Evolutionary conservation across 352 stramenopile species (phyloP), one percentile per base, ranked within the genome.

Genomic region (Pilasporangium apinafurcum): DNA sequence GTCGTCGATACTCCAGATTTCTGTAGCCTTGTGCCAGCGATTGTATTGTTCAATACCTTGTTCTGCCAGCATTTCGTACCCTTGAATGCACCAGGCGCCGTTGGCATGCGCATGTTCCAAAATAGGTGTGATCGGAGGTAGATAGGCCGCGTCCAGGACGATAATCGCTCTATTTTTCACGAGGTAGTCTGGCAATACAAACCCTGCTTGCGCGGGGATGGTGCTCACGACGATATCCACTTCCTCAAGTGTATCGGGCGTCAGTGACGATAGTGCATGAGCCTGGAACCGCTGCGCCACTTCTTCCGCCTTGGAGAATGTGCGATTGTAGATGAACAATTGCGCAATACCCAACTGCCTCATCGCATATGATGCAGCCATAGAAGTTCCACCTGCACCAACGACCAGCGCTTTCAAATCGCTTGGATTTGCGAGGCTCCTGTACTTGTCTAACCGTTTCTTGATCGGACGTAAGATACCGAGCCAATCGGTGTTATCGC

Each of bases 401-500:
- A 98, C 90, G 53, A 78, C 95, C 24, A 83, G 82, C 55, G 73
- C 78, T 1, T 54, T 76, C 26, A 85, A 42, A 4, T 65, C 49
- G 18, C 31, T 48, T n/a, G n/a, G n/a, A n/a, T n/a, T n/a, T n/a
- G n/a, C n/a, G n/a, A n/a, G n/a, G n/a, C n/a, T n/a, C n/a, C n/a
- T n/a, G n/a, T n/a, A n/a, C 4, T 33, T 44, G 14, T 49, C 42
- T 18, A 91, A 51, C 3, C 77, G 80, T 53, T 71, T 70, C 51
- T 77, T 63, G 42, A 99, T 81, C 18, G 95, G 92, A 35, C 95
- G 91, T 46, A 89, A 78, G 44, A 99, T 98, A 33, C 96, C 96
- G 29, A 96, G 77, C 96, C 96, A 99, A 74, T 99, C 96, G 8
- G 96, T 99, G 72, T 99, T 99, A 62, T 99, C 92, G 1, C 96